These are phyloP conservation scores for Aspergillus tamarii DNA, from an alignment of 2,329 filamentous ascomycete species.

Conservation along the genomic window DNA sequence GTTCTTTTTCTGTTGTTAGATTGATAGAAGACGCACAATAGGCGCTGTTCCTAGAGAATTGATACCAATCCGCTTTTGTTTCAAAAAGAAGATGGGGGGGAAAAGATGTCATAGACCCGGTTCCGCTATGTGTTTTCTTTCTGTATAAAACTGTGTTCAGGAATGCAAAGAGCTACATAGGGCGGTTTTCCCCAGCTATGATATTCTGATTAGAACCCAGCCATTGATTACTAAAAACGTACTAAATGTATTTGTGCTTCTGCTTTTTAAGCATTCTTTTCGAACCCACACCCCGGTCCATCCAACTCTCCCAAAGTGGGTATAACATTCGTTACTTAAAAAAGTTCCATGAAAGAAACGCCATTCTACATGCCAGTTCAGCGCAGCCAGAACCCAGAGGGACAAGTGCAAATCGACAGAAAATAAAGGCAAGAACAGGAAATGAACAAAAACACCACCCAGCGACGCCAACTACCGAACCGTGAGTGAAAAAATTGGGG, in stretches of 20 bases:
- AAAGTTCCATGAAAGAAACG: conserved; percentile 7
- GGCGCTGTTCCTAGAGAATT: conserved; percentile 24
- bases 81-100: not conserved
- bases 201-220: not conserved
- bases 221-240: not conserved
- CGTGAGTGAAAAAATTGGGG: not conserved
- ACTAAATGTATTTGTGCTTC: too few species aligned
- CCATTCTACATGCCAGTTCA: conserved; percentile 9
- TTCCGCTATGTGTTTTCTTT: not conserved
- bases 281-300: not conserved
- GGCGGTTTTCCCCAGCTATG: not conserved
- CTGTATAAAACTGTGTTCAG: not conserved
- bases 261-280: not conserved
- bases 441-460: not conserved
- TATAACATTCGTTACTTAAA: conserved; percentile 1
- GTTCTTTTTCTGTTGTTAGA: conserved; percentile 20
- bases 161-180: not conserved
- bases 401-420: conserved; percentile 1
- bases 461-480: conserved; percentile 5
- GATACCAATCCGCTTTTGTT: conserved; percentile 22
- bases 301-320: conserved; percentile 10
- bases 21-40: conserved; percentile 26
- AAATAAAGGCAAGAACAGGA: not conserved
- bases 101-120: not conserved
- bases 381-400: not conserved